Conservation (phyloP, 2,329 filamentous ascomycete genomes). For the Aspergillus pseudoglaucus region DNA sequence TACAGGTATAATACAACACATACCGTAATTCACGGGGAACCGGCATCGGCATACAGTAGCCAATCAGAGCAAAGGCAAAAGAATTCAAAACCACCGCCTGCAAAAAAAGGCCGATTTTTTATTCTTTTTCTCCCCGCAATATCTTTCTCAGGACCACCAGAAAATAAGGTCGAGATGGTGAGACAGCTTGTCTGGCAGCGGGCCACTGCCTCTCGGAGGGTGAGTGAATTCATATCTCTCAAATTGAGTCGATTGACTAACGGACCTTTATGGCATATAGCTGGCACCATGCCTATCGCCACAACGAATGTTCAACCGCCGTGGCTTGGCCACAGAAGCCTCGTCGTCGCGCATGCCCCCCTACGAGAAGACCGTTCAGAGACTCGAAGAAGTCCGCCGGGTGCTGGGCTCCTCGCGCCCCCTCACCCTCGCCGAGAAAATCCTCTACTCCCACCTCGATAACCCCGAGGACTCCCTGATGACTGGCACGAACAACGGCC, state of each 20-base stretch:
- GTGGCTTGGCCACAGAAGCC: conserved; percentile 33
- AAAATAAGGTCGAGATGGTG: conserved; percentile 22
- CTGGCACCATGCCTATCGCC: conserved; percentile 29
- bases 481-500: conserved; percentile 74
- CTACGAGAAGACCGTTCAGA: conserved; percentile 73
- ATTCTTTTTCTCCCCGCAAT: not conserved
- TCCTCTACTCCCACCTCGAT: conserved; percentile 91
- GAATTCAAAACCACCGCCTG: not conserved
- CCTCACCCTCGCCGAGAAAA: conserved; percentile 93
- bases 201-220: conserved; percentile 32
- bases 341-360: conserved; percentile 59
- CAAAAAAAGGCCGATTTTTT: not conserved
- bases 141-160: not conserved
- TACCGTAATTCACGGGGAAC: not conserved
- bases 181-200: conserved; percentile 35
- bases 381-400: conserved; percentile 66
- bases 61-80: conserved; percentile 1
- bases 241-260: conserved; percentile 4
- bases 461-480: conserved; percentile 83
- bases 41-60: not conserved
- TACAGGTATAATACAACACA: not conserved
- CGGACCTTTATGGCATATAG: conserved; percentile 10
- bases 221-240: conserved; percentile 15
- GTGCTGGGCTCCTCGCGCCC: conserved; percentile 59
- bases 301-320: conserved; percentile 22